Evolutionary conservation across 768 basidiomycete genomes (phyloP).

Genomic region (Calocera viscosa): DNA sequence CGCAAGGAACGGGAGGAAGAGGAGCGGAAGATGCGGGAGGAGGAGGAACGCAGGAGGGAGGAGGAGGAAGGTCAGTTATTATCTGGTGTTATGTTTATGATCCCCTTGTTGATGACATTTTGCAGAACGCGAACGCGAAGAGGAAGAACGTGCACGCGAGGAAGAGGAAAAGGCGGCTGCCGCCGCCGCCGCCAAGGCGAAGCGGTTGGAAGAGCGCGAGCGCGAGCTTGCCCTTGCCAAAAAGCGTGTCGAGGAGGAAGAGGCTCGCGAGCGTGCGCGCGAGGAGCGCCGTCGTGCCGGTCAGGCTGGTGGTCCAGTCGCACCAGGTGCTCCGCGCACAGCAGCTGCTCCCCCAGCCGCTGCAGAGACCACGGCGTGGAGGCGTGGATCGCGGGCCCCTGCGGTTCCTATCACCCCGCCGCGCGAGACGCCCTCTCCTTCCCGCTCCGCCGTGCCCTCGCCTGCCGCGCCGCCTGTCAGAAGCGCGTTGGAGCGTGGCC

Average conservation of each 20-base stretch:
- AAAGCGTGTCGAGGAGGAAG: slow-evolving; percentile 13
- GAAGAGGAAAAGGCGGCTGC: slow-evolving; percentile 10
- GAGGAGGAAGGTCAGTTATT: slow-evolving; percentile 32
- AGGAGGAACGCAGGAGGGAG: slow-evolving; percentile 24
- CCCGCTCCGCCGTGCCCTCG: background rate
- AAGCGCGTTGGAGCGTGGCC: background rate
- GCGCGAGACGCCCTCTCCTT: background rate
- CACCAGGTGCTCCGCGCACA: background rate
- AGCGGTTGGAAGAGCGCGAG: background rate
- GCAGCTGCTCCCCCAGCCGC: background rate
- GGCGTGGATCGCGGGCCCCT: background rate
- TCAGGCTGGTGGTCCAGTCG: background rate
- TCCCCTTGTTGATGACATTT: background rate
- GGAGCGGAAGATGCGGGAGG: slow-evolving; percentile 19
- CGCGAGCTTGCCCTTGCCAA: background rate
- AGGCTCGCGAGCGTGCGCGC: slow-evolving; percentile 8
- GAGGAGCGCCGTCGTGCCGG: background rate
- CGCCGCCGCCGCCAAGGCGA: background rate
- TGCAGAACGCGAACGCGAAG: slow-evolving; percentile 18
- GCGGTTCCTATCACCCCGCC: background rate
- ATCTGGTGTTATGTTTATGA: background rate
- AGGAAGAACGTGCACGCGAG: slow-evolving; percentile 15
- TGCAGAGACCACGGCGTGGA: background rate
- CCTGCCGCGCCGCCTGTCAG: background rate
- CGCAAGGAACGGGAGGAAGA: slow-evolving; percentile 30